Evolutionary conservation across 306 rosid genomes (phyloP).

Genomic region (Quercus glauca): DNA sequence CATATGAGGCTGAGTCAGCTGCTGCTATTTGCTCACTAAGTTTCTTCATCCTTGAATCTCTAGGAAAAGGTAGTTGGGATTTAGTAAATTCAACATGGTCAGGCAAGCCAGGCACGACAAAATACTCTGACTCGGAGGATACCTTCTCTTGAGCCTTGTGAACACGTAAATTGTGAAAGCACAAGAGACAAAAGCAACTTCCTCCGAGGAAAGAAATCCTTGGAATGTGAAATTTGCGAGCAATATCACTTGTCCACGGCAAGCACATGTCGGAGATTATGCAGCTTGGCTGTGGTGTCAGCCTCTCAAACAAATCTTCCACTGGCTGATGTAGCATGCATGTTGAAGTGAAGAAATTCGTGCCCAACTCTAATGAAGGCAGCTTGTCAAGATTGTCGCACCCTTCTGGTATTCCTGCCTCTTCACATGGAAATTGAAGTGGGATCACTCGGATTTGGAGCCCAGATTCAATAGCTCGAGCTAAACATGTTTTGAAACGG

Average conservation of each 20-base stretch:
- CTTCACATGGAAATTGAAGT: conserved; percentile 28
- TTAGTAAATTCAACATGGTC: conserved; percentile 35
- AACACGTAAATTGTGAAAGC: neutral
- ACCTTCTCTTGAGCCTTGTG: neutral
- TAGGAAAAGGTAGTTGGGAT: conserved; percentile 15
- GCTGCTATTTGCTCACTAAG: neutral
- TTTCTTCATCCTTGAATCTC: neutral
- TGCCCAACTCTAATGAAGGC: conserved; percentile 10
- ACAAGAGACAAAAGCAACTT: conserved; percentile 42
- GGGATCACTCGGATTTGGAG: conserved; percentile 15
- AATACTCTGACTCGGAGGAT: conserved; percentile 21
- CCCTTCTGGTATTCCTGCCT: conserved; percentile 37
- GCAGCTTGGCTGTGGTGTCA: conserved; percentile 37
- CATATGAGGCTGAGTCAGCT: conserved; percentile 36
- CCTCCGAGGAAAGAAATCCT: conserved; percentile 54
- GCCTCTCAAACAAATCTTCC: conserved; percentile 22
- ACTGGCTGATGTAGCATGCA: conserved; percentile 16
- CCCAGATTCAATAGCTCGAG: conserved; percentile 7
- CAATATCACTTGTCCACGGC: conserved; percentile 48
- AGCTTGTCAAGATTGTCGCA: conserved; percentile 46
- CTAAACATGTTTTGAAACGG: conserved; percentile 8
- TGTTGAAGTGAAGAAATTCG: conserved; percentile 27
- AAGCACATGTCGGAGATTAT: conserved; percentile 37
- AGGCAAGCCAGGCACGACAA: conserved; percentile 38
- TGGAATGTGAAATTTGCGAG: conserved; percentile 43